Percentiles rank a stretch among this genome's conserved stretches.
phyloP scores from a whole-genome alignment of 306 rosid genomes.

The Vigna trinervia region DNA sequence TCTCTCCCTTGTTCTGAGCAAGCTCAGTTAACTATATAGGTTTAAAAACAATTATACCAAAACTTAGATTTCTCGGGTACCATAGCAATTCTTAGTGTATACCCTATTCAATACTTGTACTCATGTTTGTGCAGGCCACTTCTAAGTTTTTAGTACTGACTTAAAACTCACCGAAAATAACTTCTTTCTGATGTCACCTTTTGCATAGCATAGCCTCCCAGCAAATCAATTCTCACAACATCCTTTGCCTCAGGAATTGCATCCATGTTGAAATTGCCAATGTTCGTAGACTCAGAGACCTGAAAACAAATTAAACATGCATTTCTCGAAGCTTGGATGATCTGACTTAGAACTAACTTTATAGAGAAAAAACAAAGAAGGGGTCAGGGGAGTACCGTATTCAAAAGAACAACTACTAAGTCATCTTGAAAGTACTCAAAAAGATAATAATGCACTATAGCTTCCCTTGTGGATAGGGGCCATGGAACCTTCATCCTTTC shows the following conservation, averaged over 20 bases:
- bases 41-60: neutral
- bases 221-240: constrained; percentile 76
- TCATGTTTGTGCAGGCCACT: neutral
- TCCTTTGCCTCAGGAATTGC: constrained; percentile 72
- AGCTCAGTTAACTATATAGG: neutral
- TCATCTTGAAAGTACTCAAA: constrained; percentile 92
- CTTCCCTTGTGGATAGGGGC: constrained; percentile 96
- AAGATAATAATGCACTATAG: constrained; percentile 71
- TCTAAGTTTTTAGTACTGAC: constrained; percentile 7
- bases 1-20: too few species aligned
- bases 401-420: constrained; percentile 73
- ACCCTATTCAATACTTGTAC: neutral
- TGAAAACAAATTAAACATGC: constrained; percentile 46
- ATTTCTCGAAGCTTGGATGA: constrained; percentile 40
- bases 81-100: neutral
- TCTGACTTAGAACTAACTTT: constrained; percentile 14
- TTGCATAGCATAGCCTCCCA: constrained; percentile 95
- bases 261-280: constrained; percentile 59
- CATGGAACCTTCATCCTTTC: constrained; percentile 94
- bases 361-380: neutral
- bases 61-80: neutral
- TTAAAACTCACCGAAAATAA: constrained; percentile 81
- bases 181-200: constrained; percentile 87
- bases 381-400: constrained; percentile 64
- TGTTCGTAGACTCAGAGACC: constrained; percentile 63